Evolutionary conservation across 257 asterid species (phyloP).

Genomic region (Gentiana straminea): DNA sequence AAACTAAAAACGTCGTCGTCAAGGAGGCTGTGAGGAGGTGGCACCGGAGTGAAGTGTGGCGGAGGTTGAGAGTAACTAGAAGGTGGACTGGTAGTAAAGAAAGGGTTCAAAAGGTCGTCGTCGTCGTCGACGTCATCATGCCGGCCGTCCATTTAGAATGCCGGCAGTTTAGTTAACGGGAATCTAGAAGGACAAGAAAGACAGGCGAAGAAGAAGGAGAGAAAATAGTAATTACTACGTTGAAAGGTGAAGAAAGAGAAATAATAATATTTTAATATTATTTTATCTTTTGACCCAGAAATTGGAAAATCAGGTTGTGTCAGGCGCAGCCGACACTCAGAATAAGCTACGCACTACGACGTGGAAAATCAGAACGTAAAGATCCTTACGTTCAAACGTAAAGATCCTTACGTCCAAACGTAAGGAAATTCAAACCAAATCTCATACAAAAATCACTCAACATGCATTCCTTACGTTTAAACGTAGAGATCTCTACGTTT

Average conservation of each 20-base stretch:
- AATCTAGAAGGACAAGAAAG: constrained; percentile 15
- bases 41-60: constrained; percentile 28
- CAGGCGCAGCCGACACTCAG: no score
- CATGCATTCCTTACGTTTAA: no score
- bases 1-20: constrained; percentile 20
- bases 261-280: no score
- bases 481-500: no score
- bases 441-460: no score
- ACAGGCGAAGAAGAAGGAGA: not conserved
- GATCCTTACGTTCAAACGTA: no score
- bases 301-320: no score
- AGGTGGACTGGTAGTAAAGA: constrained; percentile 14
- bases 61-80: constrained; percentile 13
- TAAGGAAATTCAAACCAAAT: no score
- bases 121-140: constrained; percentile 34
- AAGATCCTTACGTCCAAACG: no score
- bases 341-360: no score
- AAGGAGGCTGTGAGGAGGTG: constrained; percentile 19
- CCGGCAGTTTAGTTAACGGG: constrained; percentile 9
- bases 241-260: not conserved
- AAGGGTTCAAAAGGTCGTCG: constrained; percentile 15
- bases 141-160: constrained; percentile 41
- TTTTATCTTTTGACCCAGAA: no score
- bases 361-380: no score
- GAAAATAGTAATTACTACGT: not conserved